A percentile compares a stretch with the other conserved stretches of the same genome.
These are phyloP conservation scores for Pontederia paniculata DNA, from an alignment of 176 grass and related monocot species.

Conservation along the genomic window DNA sequence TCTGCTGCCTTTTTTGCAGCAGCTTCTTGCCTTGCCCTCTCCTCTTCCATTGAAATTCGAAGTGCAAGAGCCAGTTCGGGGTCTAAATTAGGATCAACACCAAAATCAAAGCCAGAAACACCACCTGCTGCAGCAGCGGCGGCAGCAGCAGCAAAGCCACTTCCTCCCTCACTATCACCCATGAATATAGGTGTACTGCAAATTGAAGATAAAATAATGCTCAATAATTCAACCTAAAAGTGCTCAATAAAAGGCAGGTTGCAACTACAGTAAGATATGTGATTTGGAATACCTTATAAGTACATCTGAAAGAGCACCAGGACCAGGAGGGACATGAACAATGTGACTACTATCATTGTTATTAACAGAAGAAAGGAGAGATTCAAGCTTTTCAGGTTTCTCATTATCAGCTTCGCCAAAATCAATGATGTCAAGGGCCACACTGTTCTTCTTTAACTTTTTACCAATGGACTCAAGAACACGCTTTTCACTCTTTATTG, in stretches of 20 bases:
- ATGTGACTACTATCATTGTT: constrained; percentile 92
- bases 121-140: constrained; percentile 64
- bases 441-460: constrained; percentile 95
- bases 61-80: constrained; percentile 87
- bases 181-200: constrained; percentile 92
- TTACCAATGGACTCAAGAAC: constrained; percentile 78
- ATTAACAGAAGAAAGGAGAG: constrained; percentile 55
- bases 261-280: constrained; percentile 1
- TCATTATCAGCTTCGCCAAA: constrained; percentile 86
- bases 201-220: neutral
- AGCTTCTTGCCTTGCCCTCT: constrained; percentile 85
- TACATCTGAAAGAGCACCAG: constrained; percentile 77
- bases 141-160: constrained; percentile 88
- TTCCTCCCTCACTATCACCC: constrained; percentile 80
- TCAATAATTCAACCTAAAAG: too few relatives aligned
- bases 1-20: constrained; percentile 28
- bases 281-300: constrained; percentile 52
- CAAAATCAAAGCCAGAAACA: constrained; percentile 84
- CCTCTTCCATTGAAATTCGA: constrained; percentile 96
- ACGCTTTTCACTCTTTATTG: constrained; percentile 74
- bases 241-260: neutral
- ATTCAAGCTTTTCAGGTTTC: constrained; percentile 87
- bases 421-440: constrained; percentile 93
- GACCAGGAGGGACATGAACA: constrained; percentile 67
- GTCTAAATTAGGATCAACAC: constrained; percentile 93